phyloP scores from a whole-genome alignment of 345 rosid genomes.

The Lumnitzera racemosa region DNA sequence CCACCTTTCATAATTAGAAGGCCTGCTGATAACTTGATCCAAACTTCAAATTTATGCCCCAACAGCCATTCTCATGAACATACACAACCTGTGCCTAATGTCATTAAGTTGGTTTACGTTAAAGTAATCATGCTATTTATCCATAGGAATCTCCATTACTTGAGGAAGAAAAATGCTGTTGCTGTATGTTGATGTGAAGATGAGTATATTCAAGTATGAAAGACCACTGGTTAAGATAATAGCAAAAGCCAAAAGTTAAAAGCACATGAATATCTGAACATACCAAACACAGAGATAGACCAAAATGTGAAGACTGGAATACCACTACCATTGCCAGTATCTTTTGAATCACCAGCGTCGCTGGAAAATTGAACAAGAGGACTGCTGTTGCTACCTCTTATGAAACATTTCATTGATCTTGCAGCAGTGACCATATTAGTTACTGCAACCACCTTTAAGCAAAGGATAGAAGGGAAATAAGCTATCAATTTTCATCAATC shows the following conservation, averaged over 20 bases:
- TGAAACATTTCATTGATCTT: slow-evolving; percentile 60
- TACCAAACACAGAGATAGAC: slow-evolving; percentile 61
- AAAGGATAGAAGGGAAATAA: background rate
- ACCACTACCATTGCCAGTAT: slow-evolving; percentile 72
- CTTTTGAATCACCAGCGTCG: slow-evolving; percentile 36
- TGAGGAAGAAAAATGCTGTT: too few species aligned
- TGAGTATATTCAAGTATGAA: too few species aligned
- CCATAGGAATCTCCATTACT: too few species aligned
- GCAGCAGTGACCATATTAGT: slow-evolving; percentile 49
- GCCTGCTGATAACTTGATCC: too few species aligned
- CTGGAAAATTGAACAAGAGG: slow-evolving; percentile 58
- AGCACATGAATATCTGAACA: slow-evolving; percentile 4
- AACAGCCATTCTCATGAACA: too few species aligned
- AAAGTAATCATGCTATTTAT: too few species aligned
- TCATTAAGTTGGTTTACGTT: too few species aligned
- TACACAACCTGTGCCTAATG: too few species aligned
- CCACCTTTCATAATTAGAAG: background rate
- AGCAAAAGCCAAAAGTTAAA: background rate
- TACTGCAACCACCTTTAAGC: slow-evolving; percentile 46
- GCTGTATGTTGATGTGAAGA: too few species aligned
- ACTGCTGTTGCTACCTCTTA: slow-evolving; percentile 35
- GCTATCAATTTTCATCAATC: background rate
- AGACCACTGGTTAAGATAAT: too few species aligned
- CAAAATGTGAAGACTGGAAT: slow-evolving; percentile 56
- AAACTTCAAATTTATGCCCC: too few species aligned